Base-by-base conservation (phyloP, 495 filamentous ascomycete genomes). In the Elaphomyces granulatus region DNA sequence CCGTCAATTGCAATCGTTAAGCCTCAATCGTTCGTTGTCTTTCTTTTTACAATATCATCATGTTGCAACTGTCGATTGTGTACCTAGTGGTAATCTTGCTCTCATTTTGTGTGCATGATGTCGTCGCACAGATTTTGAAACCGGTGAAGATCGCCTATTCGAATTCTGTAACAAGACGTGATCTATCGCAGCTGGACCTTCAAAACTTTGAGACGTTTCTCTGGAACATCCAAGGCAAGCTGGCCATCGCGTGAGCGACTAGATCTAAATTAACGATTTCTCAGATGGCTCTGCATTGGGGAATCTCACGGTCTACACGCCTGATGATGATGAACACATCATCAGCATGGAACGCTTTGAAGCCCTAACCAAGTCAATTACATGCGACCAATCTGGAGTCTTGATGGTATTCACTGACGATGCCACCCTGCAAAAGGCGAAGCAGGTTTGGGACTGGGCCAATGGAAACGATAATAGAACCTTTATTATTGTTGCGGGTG, bases 401-500 rank as follows among this genome's bases (percentile, higher is more conserved):
- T 37, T 49, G 9, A 26, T 66, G 31, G 46, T 39, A 4, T 58
- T 61, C 35, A 43, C 51, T 8, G 43, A 59, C 36, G 45, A 55
- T 17, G 34, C 34, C 2, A 46, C 53, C 3, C 63, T 55, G 32
- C 32, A 19, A 1, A 58, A 60, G 40, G 48, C 54, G 9, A 48
- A 56, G 37, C 19, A 34, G 8, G 43, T 45, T 26, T 67, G 63
- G 60, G 38, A 54, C 40, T 67, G 63, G 63, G 49, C 61, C 14
- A 65, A 67, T 34, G 56, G 53, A 8, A 45, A 39, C 8, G 51
- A 54, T 30, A 47, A 60, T 32, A 50, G 50, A 32, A 53, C 45
- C n/a, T 54, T 67, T 19, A 35, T 65, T 2, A 43, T 65, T 33
- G 54, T 64, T 15, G 58, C 61, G n/a, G 61, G 58, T 14, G 38